Evolutionary conservation across 2,329 filamentous ascomycete genomes (phyloP), one percentile per base, ranked within the genome.

Genomic region (Aspergillus vadensis): DNA sequence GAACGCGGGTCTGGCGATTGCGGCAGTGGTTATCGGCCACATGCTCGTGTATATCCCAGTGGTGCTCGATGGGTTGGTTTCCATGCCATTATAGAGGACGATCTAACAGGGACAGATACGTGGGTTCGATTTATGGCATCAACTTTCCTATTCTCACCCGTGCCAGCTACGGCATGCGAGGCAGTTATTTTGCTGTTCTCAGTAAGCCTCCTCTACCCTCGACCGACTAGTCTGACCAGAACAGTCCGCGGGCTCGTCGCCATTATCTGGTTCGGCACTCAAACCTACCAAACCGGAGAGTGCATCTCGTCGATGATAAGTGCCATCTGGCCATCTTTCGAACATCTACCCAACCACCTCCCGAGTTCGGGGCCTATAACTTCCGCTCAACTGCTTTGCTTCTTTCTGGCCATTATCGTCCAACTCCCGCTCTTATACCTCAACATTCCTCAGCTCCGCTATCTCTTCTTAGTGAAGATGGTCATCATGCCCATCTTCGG

Each of bases 251-350:
- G 58, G 15, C 39, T 63, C 23, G 58, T 63, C 50, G 61, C 61
- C 15, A 60, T 63, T 7, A 63, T 63, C 51, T 63, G 61, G 61
- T 63, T 63, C 39, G 61, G 61, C 19, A 63, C 61, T 1, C 61
- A 63, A 15, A 63, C 58, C 19, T 63, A 55, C 51, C 61, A 63
- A 19, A 49, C 58, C 2, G 61, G 61, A 32, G 43, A 63, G 41
- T 60, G 61, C 53, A 53, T 63, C 4, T 49, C 58, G 2, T 57
- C 55, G 1, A 63, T 63, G 61, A 55, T 63, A 38, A 49, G 53
- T 41, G 61, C 61, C 54, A 63, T 63, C 49, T 63, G 61, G 61
- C 61, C 61, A 12, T 63, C 61, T 3, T 63, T 63, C 38, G 48
- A 60, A n/a, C 30, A 58, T 48, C 23, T 63, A 3, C 61, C 61